Evolutionary conservation across 352 stramenopile genomes (phyloP), one percentile per base, ranked within the genome.

Genomic region (Pythium apleroticum): DNA sequence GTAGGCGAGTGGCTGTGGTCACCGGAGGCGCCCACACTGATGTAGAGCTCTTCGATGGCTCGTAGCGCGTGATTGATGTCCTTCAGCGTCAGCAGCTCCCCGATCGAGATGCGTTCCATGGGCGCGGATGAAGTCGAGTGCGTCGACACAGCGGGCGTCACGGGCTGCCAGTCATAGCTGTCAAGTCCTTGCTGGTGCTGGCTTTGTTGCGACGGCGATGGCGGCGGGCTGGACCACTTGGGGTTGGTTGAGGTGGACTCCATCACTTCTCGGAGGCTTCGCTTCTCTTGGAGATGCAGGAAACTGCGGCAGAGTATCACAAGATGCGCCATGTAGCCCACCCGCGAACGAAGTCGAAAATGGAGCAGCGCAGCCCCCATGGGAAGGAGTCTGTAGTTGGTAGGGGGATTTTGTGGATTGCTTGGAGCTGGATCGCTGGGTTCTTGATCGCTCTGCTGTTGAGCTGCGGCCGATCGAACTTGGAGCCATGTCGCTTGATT

Each of bases 311-410:
- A 84, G 10, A 84, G 60, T 9, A 75, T 39, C 41, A 66, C 24
- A 4, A 84, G 22, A 46, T 84, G 76, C n/a, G 66, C 54, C 27
- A 81, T 64, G 57, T 84, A 84, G 10, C 68, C 53, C 12, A 84
- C 59, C 2, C 73, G 68, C 14, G 58, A 43, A 12, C 76, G 76
- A 22, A 68, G 43, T 4, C 61, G 66, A 15, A 61, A 68, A 49
- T 80, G 68, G n/a, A 84, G 66, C n/a, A 74, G 50, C 0, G 71
- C 73, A 15, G 72, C 65, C 5, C 74, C 76, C 1, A 63, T 43
- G 1, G 71, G 50, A 2, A 84, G 57, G 2, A 53, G 61, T 48
- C 72, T 65, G 35, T 84, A 84, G 1, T 71, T 33, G n/a, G 58
- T 48, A 9, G n/a, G 28, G 4, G 19, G 15, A 3, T 25, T 17